Evolutionary conservation across 176 grass and related monocot species (phyloP).

Genomic region (Puccinellia tenuiflora): DNA sequence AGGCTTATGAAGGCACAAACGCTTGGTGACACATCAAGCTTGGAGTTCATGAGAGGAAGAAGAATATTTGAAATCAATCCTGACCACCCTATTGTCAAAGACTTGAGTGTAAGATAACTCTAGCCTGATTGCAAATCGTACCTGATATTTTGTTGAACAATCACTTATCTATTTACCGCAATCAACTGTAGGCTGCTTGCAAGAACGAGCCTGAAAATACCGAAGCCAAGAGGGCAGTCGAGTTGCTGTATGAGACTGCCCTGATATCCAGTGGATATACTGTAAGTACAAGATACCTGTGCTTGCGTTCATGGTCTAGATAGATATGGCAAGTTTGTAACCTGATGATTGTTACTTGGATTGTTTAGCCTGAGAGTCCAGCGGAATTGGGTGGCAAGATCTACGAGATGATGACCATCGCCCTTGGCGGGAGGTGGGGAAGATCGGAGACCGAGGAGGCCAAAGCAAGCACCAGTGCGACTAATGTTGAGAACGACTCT

Average conservation of each 20-base stretch:
- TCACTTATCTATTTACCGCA: not conserved
- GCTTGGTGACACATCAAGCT: conserved; percentile 84
- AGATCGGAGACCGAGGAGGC: conserved; percentile 31
- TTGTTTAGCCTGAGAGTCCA: conserved; percentile 67
- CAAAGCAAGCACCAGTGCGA: conserved; percentile 16
- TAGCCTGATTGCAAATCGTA: not conserved
- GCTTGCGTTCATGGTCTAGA: not conserved
- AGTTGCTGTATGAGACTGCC: conserved; percentile 84
- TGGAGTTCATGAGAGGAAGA: conserved; percentile 94
- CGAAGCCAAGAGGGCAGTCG: conserved; percentile 83
- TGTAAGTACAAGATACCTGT: conserved; percentile 36
- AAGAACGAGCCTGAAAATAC: conserved; percentile 78
- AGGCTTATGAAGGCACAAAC: conserved; percentile 99
- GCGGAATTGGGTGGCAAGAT: conserved; percentile 93
- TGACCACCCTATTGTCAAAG: conserved; percentile 82
- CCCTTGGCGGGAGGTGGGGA: conserved; percentile 94
- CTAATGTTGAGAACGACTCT: not conserved
- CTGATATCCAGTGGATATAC: conserved; percentile 99
- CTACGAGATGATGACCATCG: conserved; percentile 94
- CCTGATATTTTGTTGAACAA: not conserved
- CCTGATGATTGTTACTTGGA: not conserved
- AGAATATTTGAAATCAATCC: conserved; percentile 94
- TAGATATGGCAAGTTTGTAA: not conserved
- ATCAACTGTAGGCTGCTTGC: conserved; percentile 58
- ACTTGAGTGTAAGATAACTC: conserved; percentile 39